Percentiles rank a stretch among this genome's conserved stretches.
These are phyloP conservation scores for Maudiozyma barnettii DNA, from an alignment of 805 yeast genomes.

Conservation along the genomic window DNA sequence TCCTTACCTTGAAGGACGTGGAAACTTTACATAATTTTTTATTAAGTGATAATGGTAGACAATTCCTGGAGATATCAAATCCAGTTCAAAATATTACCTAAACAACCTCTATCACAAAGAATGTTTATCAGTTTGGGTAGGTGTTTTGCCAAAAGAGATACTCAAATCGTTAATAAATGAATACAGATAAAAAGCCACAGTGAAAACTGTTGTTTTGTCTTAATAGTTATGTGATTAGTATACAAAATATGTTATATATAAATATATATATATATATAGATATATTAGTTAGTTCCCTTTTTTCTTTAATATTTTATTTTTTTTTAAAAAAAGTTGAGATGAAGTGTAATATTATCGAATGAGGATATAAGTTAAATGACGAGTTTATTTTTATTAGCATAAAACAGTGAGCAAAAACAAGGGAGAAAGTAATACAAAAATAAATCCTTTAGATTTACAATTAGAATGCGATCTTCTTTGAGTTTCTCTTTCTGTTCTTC, in stretches of 20 bases:
- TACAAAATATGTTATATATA: neutral
- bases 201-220: too few relatives aligned
- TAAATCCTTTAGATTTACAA: neutral
- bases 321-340: neutral
- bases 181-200: too few relatives aligned
- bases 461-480: constrained; percentile 34
- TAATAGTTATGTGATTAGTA: neutral
- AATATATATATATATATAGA: neutral
- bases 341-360: neutral
- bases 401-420: too few relatives aligned
- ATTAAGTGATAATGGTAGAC: constrained; percentile 1
- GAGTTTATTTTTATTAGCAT: neutral
- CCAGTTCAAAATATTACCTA: too few relatives aligned
- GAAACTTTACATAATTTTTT: constrained; percentile 7
- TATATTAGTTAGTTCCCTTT: neutral
- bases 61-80: neutral
- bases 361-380: neutral
- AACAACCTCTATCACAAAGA: neutral
- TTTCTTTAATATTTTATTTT: neutral
- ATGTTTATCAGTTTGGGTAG: too few relatives aligned
- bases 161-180: too few relatives aligned
- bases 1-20: constrained; percentile 8
- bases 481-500: constrained; percentile 37
- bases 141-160: too few relatives aligned
- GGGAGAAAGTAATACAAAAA: neutral